A percentile compares a stretch with the other conserved stretches of the same genome.
phyloP scores from a whole-genome alignment of 2,329 filamentous ascomycete genomes.

The Colletotrichum sp. region DNA sequence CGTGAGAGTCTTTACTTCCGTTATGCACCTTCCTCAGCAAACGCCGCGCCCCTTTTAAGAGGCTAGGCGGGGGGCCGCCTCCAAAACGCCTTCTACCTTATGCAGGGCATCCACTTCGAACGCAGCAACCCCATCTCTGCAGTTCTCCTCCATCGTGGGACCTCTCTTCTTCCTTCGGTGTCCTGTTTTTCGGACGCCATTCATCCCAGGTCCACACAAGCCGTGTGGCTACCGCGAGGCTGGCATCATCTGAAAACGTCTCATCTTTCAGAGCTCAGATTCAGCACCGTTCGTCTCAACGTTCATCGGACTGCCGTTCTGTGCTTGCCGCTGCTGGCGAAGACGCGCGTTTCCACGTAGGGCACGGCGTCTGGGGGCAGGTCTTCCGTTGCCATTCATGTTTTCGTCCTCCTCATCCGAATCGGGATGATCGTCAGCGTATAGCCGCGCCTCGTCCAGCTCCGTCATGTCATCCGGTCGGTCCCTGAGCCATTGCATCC shows the following conservation, averaged over 20 bases:
- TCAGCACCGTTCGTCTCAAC: constrained; percentile 61
- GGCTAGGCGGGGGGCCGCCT: background rate
- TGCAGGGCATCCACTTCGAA: constrained; percentile 14
- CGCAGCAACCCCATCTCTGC: background rate
- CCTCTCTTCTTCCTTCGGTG: background rate
- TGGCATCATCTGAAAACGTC: background rate
- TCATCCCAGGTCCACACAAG: background rate
- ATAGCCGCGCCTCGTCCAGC: constrained; percentile 76
- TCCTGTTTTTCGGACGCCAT: background rate
- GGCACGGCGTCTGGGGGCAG: constrained; percentile 46
- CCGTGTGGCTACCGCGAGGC: background rate
- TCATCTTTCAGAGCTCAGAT: constrained; percentile 51
- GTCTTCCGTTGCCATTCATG: constrained; percentile 46
- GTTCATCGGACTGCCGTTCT: constrained; percentile 62
- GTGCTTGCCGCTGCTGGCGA: constrained; percentile 45
- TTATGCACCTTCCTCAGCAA: constrained; percentile 12
- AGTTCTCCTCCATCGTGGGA: background rate
- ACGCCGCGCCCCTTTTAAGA: constrained; percentile 4
- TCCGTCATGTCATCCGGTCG: constrained; percentile 81
- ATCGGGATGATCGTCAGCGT: constrained; percentile 57
- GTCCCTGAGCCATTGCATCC: constrained; percentile 95
- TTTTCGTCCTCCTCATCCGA: constrained; percentile 62
- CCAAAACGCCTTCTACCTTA: constrained; percentile 20
- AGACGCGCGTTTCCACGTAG: constrained; percentile 42
- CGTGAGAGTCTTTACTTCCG: constrained; percentile 11